Percentiles rank a stretch among this genome's conserved stretches.
Conservation (phyloP, 495 filamentous ascomycete genomes). For the Penicillium maclennaniae region DNA sequence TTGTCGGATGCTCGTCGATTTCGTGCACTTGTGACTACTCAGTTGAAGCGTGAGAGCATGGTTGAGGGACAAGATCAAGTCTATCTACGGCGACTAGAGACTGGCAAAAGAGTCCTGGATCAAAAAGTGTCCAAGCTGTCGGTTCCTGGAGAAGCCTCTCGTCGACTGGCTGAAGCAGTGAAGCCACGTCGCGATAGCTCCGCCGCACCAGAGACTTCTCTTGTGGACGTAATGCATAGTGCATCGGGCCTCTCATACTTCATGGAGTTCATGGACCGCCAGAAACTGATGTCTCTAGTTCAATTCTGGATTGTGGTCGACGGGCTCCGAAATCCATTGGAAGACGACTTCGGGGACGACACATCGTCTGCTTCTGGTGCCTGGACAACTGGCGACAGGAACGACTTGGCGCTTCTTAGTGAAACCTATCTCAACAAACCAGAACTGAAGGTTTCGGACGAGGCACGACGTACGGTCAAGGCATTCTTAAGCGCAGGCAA, state of each 20-base stretch:
- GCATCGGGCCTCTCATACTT: slow-evolving; percentile 92
- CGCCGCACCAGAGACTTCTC: slow-evolving; percentile 62
- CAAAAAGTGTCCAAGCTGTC: slow-evolving; percentile 82
- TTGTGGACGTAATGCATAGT: slow-evolving; percentile 80
- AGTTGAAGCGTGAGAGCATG: slow-evolving; percentile 79
- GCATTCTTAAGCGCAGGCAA: slow-evolving; percentile 74
- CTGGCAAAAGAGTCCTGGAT: slow-evolving; percentile 85
- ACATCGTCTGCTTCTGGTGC: slow-evolving; percentile 56
- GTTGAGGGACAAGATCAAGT: slow-evolving; percentile 75
- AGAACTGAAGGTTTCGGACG: slow-evolving; percentile 72
- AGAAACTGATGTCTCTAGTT: slow-evolving; percentile 78
- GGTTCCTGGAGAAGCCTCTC: slow-evolving; percentile 52
- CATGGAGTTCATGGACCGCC: slow-evolving; percentile 99
- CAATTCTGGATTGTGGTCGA: slow-evolving; percentile 99
- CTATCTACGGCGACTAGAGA: slow-evolving; percentile 83
- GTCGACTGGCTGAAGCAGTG: slow-evolving; percentile 31
- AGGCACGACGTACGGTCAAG: slow-evolving; percentile 63
- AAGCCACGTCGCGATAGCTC: slow-evolving; percentile 41
- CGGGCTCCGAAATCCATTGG: slow-evolving; percentile 91
- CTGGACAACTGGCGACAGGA: slow-evolving; percentile 83
- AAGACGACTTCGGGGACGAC: slow-evolving; percentile 77
- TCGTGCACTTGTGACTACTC: slow-evolving; percentile 86
- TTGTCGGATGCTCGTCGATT: slow-evolving; percentile 92
- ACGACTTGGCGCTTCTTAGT: slow-evolving; percentile 83
- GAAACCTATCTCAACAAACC: slow-evolving; percentile 80